A percentile compares a stretch with the other conserved stretches of the same genome.
Conservation (phyloP, 2,329 filamentous ascomycete species). For the Lizonia empirigonia region DNA sequence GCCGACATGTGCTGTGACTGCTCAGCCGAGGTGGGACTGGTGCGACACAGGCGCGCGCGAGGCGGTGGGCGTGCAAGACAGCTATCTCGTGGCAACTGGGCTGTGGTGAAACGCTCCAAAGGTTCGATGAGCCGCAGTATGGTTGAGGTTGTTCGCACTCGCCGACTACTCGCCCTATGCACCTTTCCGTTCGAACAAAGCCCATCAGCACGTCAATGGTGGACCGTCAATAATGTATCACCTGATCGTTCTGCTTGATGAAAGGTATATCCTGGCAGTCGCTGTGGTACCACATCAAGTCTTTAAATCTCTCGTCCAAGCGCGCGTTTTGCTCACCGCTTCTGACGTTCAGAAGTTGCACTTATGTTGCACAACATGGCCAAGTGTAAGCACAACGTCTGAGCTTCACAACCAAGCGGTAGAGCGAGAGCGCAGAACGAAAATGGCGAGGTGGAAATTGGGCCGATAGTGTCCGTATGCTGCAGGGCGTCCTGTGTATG, state of each 20-base stretch:
- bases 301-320: slow-evolving; percentile 6
- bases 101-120: background rate
- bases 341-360: slow-evolving; percentile 1
- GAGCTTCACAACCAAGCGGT: background rate
- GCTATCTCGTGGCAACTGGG: background rate
- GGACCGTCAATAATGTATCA: background rate
- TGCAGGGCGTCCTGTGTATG: slow-evolving; percentile 7
- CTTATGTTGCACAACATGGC: slow-evolving; percentile 9
- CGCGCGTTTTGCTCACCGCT: slow-evolving; percentile 16
- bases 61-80: background rate
- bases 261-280: slow-evolving; percentile 6
- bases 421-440: background rate
- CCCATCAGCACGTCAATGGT: background rate
- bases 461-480: slow-evolving; percentile 1
- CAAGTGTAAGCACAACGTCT: slow-evolving; percentile 4
- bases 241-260: background rate
- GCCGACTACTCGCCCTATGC: slow-evolving; percentile 11
- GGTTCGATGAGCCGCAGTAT: background rate
- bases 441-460: slow-evolving; percentile 7
- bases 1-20: slow-evolving; percentile 1
- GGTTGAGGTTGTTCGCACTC: slow-evolving; percentile 10
- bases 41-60: background rate
- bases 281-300: slow-evolving; percentile 8
- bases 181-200: background rate
- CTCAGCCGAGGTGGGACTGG: background rate